Base-by-base conservation (phyloP, 257 asterid species). In the Knoxia roxburghii region DNA sequence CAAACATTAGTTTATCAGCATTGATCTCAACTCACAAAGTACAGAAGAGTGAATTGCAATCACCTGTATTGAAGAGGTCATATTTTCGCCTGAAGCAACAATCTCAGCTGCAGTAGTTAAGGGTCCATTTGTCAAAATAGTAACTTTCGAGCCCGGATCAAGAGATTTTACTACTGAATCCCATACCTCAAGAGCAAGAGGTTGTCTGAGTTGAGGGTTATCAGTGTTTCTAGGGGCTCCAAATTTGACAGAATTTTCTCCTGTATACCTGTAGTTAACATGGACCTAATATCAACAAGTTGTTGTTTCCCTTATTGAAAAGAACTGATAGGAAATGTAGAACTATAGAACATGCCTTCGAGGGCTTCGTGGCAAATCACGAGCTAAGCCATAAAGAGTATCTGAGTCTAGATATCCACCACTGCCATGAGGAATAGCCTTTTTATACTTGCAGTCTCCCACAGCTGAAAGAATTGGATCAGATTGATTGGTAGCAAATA, bases 401-500 rank as follows among this genome's bases (percentile, higher is more conserved):
- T 91, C 98, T 0, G 98, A 89, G 74, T 91, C 98, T 0, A 91
- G 75, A 60, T 80, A 83, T 65, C 98, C 98, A 13, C 97, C 96
- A 45, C 88, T 75, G 10, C 97, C 97, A 41, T 83, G 89, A 45
- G 97, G 95, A 61, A 92, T 89, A 72, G 76, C 95, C 76, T 80
- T 83, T 73, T 21, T 78, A 76, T 84, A 92, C 79, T 79, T 89
- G 80, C 98, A 89, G 67, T 77, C 85, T 68, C 97, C 98, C 66
- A 83, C 92, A n/a, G 77, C 70, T 17, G 88, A n/a, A 21, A 64
- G 67, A 62, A 45, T 55, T 6, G 82, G 70, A 69, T 83, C 83
- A 21, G 96, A 74, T 41, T 84, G 96, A 72, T 87, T 83, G 56
- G 69, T 64, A 40, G 96, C 89, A 63, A 81, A 86, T n/a, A 82